Base-by-base conservation (phyloP, 2,329 filamentous ascomycete species). In the Ophiostoma sp. region DNA sequence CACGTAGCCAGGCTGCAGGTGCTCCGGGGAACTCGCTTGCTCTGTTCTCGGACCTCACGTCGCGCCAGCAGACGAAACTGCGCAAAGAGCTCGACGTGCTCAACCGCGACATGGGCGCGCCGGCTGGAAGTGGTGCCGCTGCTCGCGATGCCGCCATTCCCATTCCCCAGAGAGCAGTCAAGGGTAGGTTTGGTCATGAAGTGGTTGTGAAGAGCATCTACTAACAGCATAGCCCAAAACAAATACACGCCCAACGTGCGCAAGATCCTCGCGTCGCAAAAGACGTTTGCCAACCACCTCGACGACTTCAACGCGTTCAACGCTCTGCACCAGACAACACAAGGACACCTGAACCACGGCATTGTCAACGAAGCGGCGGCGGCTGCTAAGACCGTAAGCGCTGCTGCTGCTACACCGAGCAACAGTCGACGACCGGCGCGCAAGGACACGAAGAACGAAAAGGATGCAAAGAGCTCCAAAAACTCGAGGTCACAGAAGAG, bases 241-340 rank as follows among this genome's bases (percentile, higher is more conserved):
- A 89, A 88, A 74, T 85, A 86, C 76, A 91, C 89, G 6, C 82
- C 86, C 47, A 88, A 86, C 72, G 89, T 92, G 40, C 86, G 91
- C 73, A 89, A 89, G 78, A 92, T 95, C 71, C 81, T 95, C 68
- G 87, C 89, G 72, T 92, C 89, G 40, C 89, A 92, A 75, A 92
- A 94, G 80, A 92, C 90, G 3, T 94, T 94, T 77, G 86, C 87
- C 71, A 93, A 95, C 78, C 89, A 94, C 76, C 83, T 94, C 64
- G 89, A 91, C 73, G 91, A 95, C 76, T 92, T 89, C 76, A 84
- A 90, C 73, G 91, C 91, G 8, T 80, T 87, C 73, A 81, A 82
- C 69, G 79, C 80, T n/a, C 78, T 80, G 42, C 76, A 77, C 65
- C 80, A 80, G 68, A 55, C 64, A 16, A 77, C 63, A 7, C 41